Conservation (phyloP, 1,284 basidiomycete species). For the Malassezia nana region DNA sequence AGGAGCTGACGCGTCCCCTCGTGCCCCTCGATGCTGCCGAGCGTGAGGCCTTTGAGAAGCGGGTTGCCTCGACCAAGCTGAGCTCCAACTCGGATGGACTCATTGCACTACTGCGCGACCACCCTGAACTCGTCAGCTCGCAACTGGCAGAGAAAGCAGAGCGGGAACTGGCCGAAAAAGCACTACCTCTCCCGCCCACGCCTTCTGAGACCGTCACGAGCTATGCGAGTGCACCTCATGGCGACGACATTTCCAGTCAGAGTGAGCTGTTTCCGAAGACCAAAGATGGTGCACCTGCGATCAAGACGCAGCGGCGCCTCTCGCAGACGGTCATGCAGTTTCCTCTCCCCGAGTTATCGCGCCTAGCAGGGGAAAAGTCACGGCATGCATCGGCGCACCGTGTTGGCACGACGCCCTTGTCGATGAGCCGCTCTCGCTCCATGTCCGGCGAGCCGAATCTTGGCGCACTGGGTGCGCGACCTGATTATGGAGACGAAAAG, state of each 20-base stretch:
- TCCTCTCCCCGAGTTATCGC: slow-evolving; percentile 8
- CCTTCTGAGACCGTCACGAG: slow-evolving; percentile 1
- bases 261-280: slow-evolving; percentile 11
- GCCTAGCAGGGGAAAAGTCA: not conserved
- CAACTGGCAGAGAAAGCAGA: slow-evolving; percentile 39
- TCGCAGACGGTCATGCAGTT: not conserved
- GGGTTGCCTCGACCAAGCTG: slow-evolving; percentile 2
- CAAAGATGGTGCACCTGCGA: not conserved
- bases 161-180: not conserved
- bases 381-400: not conserved
- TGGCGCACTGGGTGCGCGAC: slow-evolving; percentile 65
- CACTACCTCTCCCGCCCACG: not conserved
- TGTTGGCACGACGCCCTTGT: not conserved
- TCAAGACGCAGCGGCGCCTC: not conserved
- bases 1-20: slow-evolving; percentile 11
- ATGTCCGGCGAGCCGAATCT: slow-evolving; percentile 27
- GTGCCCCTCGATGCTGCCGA: slow-evolving; percentile 2
- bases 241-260: not conserved
- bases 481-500: slow-evolving; percentile 95
- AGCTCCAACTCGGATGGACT: slow-evolving; percentile 31
- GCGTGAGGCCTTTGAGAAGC: slow-evolving; percentile 10
- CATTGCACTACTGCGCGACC: slow-evolving; percentile 42
- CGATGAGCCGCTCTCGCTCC: slow-evolving; percentile 14
- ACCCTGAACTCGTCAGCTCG: slow-evolving; percentile 42
- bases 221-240: slow-evolving; percentile 4